Conservation (phyloP, 306 rosid genomes). For the Citrullus mucosospermus region DNA sequence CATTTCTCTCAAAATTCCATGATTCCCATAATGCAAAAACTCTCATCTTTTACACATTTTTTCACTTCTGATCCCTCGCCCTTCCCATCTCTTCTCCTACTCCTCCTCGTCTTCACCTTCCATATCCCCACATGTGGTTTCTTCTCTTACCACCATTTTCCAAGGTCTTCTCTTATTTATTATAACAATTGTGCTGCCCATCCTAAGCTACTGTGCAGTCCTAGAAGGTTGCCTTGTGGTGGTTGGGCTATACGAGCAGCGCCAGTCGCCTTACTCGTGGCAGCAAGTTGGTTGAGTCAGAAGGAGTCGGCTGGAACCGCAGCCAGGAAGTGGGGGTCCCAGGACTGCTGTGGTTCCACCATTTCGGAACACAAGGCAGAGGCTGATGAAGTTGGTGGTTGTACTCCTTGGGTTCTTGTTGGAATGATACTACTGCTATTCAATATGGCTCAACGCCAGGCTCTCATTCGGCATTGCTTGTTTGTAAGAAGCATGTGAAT, state of each 20-base stretch:
- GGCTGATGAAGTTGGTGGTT: neutral
- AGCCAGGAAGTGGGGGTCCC: neutral
- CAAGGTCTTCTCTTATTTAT: neutral
- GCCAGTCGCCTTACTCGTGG: neutral
- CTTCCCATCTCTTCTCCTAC: neutral
- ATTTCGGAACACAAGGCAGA: neutral
- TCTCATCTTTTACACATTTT: neutral
- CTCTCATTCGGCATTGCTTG: neutral
- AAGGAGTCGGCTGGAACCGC: neutral
- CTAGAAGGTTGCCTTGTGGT: neutral
- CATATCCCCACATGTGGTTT: neutral
- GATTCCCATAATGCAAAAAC: neutral
- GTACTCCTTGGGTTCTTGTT: slow-evolving; percentile 4
- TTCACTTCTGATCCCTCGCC: neutral
- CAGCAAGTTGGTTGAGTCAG: neutral
- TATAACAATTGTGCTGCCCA: neutral
- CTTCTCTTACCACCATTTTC: neutral
- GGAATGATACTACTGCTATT: neutral
- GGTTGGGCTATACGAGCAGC: neutral
- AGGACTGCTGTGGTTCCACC: neutral
- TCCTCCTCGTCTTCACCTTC: neutral
- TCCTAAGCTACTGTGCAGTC: neutral
- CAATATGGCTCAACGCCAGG: slow-evolving; percentile 3
- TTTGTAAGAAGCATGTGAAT: neutral
- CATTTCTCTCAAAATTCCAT: neutral